phyloP scores from a whole-genome alignment of 345 rosid genomes.

The Hibiscus syriacus region DNA sequence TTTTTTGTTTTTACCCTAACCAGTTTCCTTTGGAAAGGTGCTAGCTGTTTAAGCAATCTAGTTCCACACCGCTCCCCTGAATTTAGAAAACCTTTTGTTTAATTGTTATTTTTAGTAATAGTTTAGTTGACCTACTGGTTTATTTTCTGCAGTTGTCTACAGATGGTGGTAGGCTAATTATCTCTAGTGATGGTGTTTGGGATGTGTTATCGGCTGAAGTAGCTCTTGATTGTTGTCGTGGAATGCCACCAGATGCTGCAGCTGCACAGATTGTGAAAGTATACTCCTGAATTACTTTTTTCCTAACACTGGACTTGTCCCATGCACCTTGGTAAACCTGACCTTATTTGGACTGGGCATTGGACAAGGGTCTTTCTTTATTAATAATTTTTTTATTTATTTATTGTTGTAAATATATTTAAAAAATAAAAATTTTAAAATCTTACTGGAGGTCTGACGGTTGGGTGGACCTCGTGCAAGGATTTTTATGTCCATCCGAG shows the following conservation, averaged over 20 bases:
- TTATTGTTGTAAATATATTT: too few relatives aligned
- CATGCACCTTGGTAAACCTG: background rate
- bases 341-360: background rate
- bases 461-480: background rate
- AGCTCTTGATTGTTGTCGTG: slow-evolving; percentile 88
- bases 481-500: background rate
- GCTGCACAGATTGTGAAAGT: slow-evolving; percentile 92
- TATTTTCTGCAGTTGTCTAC: slow-evolving; percentile 70
- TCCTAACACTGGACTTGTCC: background rate
- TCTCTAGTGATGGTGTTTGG: slow-evolving; percentile 99
- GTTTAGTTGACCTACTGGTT: slow-evolving; percentile 1
- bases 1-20: background rate
- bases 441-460: background rate
- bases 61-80: background rate
- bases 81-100: background rate
- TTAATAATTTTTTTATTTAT: too few relatives aligned
- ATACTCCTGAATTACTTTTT: background rate
- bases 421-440: too few relatives aligned
- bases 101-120: background rate
- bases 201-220: slow-evolving; percentile 76
- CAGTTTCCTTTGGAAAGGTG: background rate
- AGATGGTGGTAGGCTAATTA: slow-evolving; percentile 80
- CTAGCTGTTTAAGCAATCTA: background rate
- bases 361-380: too few relatives aligned
- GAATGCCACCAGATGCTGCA: slow-evolving; percentile 81